Conservation (phyloP, 805 yeast species). For the Metschnikowia baotianmanensis region DNA sequence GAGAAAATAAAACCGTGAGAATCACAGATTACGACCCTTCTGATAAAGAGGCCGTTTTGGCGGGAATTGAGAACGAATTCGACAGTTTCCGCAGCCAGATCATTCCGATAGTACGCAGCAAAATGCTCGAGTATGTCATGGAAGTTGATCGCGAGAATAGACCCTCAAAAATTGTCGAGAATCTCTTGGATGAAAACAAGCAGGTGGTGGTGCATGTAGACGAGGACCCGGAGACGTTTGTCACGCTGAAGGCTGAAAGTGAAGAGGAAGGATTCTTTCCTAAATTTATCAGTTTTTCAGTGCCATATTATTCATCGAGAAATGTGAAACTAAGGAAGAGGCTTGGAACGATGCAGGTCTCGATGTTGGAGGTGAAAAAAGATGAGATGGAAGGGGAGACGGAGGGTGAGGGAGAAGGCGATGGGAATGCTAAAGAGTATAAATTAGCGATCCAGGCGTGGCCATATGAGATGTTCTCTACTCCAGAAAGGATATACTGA, state of each 20-base stretch:
- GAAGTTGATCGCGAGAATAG: conserved; percentile 9
- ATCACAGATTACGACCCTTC: conserved; percentile 34
- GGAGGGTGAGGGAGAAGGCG: background rate
- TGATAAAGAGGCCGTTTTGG: conserved; percentile 26
- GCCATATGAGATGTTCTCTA: conserved; percentile 12
- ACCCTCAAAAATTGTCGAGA: background rate
- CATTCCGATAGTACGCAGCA: conserved; percentile 23
- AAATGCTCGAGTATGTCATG: conserved; percentile 29
- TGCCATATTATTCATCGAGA: conserved; percentile 29
- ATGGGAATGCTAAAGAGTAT: conserved; percentile 1
- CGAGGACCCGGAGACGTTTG: conserved; percentile 17
- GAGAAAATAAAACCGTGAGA: conserved; percentile 7
- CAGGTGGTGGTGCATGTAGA: conserved; percentile 30
- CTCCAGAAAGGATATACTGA: conserved; percentile 4
- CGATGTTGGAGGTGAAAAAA: conserved; percentile 22
- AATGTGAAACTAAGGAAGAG: conserved; percentile 21
- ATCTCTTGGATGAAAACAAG: conserved; percentile 29
- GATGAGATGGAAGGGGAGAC: background rate
- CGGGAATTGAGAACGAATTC: conserved; percentile 38
- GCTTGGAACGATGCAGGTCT: conserved; percentile 33
- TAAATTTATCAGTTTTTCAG: conserved; percentile 33
- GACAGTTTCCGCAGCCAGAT: conserved; percentile 34
- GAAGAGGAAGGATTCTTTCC: conserved; percentile 7
- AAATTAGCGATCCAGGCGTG: conserved; percentile 13
- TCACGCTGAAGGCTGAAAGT: conserved; percentile 21